Conservation (phyloP, 257 asterid genomes). For the Dorcoceras hygrometricum region DNA sequence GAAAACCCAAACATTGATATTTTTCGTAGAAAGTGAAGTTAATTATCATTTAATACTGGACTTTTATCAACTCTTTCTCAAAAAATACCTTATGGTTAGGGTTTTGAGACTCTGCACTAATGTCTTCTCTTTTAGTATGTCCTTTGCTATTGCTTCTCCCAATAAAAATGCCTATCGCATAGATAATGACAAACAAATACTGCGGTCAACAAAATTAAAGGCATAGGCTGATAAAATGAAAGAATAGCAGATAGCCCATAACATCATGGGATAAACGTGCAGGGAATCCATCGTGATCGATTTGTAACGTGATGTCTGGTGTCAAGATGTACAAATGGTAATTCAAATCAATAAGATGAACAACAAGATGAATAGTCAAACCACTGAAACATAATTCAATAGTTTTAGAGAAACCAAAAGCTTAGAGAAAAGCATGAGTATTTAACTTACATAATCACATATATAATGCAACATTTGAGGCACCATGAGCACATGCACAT, state of each 20-base stretch:
- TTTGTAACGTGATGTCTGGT: not conserved
- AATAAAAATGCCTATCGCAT: constrained; percentile 44
- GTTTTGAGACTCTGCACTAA: constrained; percentile 26
- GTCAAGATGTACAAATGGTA: constrained; percentile 3
- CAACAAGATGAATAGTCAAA: constrained; percentile 7
- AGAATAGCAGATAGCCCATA: constrained; percentile 11
- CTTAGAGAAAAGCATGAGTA: not conserved
- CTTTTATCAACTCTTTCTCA: constrained; percentile 11
- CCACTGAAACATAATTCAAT: not conserved
- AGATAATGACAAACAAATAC: constrained; percentile 21
- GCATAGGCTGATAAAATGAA: constrained; percentile 7
- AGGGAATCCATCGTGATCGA: constrained; percentile 11
- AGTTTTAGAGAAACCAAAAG: not conserved
- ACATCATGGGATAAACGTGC: not conserved
- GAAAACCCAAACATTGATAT: constrained; percentile 12
- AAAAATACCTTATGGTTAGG: constrained; percentile 40
- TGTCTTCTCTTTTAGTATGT: constrained; percentile 24
- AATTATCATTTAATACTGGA: constrained; percentile 1
- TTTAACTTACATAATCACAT: not conserved
- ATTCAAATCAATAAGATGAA: constrained; percentile 11
- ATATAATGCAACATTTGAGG: not conserved
- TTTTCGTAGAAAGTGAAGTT: constrained; percentile 9
- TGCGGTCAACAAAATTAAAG: constrained; percentile 13
- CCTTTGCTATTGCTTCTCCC: constrained; percentile 40
- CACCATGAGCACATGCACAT: not conserved